Conservation (phyloP, 257 asterid species). For the Solanum okadae region DNA sequence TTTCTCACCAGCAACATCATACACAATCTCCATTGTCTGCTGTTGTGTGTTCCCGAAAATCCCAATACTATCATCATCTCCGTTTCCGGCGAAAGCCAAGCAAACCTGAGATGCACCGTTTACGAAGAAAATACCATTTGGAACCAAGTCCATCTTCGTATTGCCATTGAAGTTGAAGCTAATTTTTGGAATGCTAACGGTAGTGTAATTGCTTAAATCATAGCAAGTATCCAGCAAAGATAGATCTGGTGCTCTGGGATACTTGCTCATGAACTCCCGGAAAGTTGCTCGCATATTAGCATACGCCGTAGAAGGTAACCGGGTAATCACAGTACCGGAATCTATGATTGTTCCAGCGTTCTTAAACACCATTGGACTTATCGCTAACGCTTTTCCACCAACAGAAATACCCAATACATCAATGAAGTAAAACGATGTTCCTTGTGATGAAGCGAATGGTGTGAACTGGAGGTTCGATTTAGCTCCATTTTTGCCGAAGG, state of each 20-base stretch:
- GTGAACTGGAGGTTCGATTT: slow-evolving; percentile 24
- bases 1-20: slow-evolving; percentile 61
- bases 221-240: slow-evolving; percentile 67
- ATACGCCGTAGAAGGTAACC: slow-evolving; percentile 56
- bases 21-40: slow-evolving; percentile 53
- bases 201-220: slow-evolving; percentile 27
- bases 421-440: slow-evolving; percentile 37
- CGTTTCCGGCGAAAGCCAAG: slow-evolving; percentile 58
- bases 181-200: slow-evolving; percentile 31
- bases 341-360: slow-evolving; percentile 50
- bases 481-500: slow-evolving; percentile 35
- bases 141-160: slow-evolving; percentile 24
- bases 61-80: slow-evolving; percentile 13
- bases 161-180: slow-evolving; percentile 42
- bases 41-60: slow-evolving; percentile 68
- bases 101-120: slow-evolving; percentile 19
- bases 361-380: slow-evolving; percentile 33
- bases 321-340: slow-evolving; percentile 72
- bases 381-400: slow-evolving; percentile 35
- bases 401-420: slow-evolving; percentile 28
- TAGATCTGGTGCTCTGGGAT: slow-evolving; percentile 33
- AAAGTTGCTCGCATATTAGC: slow-evolving; percentile 28
- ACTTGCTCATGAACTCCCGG: slow-evolving; percentile 33
- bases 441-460: slow-evolving; percentile 24
- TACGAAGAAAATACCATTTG: slow-evolving; percentile 19